Conservation (phyloP, 768 basidiomycete genomes). For the Xanthoconium purpureum region DNA sequence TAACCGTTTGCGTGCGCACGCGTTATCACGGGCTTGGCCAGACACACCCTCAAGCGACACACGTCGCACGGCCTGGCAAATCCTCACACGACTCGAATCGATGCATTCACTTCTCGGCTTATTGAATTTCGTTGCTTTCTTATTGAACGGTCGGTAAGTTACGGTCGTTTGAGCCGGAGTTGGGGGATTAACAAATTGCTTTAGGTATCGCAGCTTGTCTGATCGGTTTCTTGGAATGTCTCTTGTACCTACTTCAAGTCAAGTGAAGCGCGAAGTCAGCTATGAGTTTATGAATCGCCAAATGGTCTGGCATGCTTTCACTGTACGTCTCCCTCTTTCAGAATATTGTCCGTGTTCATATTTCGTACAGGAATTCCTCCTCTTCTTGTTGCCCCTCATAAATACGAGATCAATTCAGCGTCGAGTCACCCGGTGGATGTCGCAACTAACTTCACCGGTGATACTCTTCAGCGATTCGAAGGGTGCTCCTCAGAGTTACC, state of each 20-base stretch:
- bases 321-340: constrained; percentile 49
- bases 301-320: constrained; percentile 99
- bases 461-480: constrained; percentile 30
- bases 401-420: constrained; percentile 65
- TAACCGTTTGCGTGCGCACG: constrained; percentile 66
- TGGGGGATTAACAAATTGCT: constrained; percentile 1
- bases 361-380: constrained; percentile 80
- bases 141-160: constrained; percentile 82
- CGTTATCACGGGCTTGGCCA: constrained; percentile 85
- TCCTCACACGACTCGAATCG: constrained; percentile 65
- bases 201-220: constrained; percentile 79
- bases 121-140: constrained; percentile 76
- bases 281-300: constrained; percentile 99
- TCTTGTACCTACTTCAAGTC: constrained; percentile 66
- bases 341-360: neutral
- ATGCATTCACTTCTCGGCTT: constrained; percentile 59
- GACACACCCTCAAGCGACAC: constrained; percentile 81
- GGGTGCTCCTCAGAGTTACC: constrained; percentile 8
- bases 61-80: constrained; percentile 70
- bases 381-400: constrained; percentile 87
- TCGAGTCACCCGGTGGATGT: constrained; percentile 40
- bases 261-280: constrained; percentile 80
- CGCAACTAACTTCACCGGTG: constrained; percentile 27
- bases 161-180: neutral
- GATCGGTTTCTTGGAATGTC: constrained; percentile 76